phyloP scores from a whole-genome alignment of 495 filamentous ascomycete species.

The Penicillium nucicola region DNA sequence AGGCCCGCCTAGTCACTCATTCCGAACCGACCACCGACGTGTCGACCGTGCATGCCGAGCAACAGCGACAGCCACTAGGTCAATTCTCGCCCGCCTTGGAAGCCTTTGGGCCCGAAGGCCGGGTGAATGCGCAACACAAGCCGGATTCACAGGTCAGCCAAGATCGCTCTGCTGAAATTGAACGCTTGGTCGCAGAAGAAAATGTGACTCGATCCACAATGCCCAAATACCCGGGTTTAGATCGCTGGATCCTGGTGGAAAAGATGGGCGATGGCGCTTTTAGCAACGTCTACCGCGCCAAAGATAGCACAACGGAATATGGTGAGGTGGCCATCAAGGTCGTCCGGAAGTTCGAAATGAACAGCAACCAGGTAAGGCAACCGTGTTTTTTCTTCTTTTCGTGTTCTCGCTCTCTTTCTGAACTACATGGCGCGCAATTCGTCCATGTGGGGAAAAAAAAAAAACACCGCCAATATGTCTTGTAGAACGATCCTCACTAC shows the following conservation, averaged over 20 bases:
- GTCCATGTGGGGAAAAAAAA: slow-evolving; percentile 5
- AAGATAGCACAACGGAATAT: slow-evolving; percentile 63
- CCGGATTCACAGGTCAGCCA: slow-evolving; percentile 45
- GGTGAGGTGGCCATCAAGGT: slow-evolving; percentile 96
- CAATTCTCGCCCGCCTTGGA: slow-evolving; percentile 52
- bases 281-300: slow-evolving; percentile 94
- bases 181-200: slow-evolving; percentile 87
- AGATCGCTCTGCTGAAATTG: slow-evolving; percentile 56
- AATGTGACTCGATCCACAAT: slow-evolving; percentile 78
- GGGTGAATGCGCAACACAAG: slow-evolving; percentile 55
- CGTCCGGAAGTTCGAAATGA: slow-evolving; percentile 98
- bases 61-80: slow-evolving; percentile 50
- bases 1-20: slow-evolving; percentile 71
- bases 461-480: slow-evolving; percentile 36
- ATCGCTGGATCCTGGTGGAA: slow-evolving; percentile 84
- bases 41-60: slow-evolving; percentile 64
- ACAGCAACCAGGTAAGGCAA: slow-evolving; percentile 81
- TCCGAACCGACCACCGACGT: slow-evolving; percentile 67
- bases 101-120: slow-evolving; percentile 47
- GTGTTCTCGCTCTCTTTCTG: slow-evolving; percentile 17
- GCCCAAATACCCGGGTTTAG: slow-evolving; percentile 86
- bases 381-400: slow-evolving; percentile 9
- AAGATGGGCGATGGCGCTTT: slow-evolving; percentile 99
- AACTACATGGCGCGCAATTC: not conserved
- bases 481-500: slow-evolving; percentile 75